These are phyloP conservation scores for Eutrema salsugineum DNA, from an alignment of 441 rosid genomes.

Conservation along the genomic window DNA sequence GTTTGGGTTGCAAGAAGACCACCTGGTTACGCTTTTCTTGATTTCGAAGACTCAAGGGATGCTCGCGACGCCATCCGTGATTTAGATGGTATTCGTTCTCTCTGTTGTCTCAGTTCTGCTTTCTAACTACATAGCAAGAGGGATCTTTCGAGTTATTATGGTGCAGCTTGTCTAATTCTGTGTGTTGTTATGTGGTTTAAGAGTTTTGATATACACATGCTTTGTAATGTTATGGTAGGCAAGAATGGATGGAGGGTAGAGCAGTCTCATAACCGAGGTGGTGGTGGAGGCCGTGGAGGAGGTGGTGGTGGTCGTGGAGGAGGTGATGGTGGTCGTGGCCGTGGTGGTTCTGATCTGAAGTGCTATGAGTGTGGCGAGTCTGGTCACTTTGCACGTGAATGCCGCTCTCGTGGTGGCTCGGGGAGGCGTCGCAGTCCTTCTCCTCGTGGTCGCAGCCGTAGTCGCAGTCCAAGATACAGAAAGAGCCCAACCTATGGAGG, in stretches of 20 bases:
- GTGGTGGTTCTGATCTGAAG: conserved; percentile 74
- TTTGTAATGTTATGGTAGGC: conserved; percentile 31
- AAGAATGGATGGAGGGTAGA: conserved; percentile 79
- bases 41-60: conserved; percentile 63
- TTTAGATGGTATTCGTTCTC: conserved; percentile 45
- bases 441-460: conserved; percentile 39
- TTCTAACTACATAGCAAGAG: neutral
- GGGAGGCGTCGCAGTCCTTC: conserved; percentile 50
- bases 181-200: no score
- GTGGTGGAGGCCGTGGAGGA: conserved; percentile 59
- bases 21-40: conserved; percentile 68
- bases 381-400: conserved; percentile 84
- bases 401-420: conserved; percentile 56
- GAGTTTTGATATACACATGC: neutral
- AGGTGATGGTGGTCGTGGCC: conserved; percentile 59
- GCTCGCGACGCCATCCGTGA: conserved; percentile 68
- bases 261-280: conserved; percentile 62
- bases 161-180: neutral
- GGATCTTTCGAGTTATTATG: neutral
- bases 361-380: conserved; percentile 83
- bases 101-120: neutral
- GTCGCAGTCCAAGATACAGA: conserved; percentile 49
- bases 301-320: conserved; percentile 40
- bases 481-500: conserved; percentile 75
- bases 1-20: conserved; percentile 79